Conservation (phyloP, 1,284 basidiomycete species). For the Blastosporella zonata region DNA sequence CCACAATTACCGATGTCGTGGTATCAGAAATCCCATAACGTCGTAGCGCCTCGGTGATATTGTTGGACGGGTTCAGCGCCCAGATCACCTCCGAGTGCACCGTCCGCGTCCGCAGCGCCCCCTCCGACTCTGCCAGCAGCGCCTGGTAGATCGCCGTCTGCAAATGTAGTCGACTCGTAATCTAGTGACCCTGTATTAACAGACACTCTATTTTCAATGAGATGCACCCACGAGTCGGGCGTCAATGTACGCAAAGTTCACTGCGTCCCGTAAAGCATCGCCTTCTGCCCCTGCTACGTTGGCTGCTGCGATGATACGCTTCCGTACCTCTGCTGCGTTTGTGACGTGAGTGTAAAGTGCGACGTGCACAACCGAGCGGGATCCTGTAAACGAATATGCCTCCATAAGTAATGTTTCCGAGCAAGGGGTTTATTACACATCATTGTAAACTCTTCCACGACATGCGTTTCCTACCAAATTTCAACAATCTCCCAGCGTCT, state of each 20-base stretch:
- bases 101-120: slow-evolving; percentile 67
- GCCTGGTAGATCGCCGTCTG: slow-evolving; percentile 82
- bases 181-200: slow-evolving; percentile 37
- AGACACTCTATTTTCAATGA: not conserved
- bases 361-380: slow-evolving; percentile 50
- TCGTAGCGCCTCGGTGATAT: slow-evolving; percentile 84
- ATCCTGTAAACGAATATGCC: slow-evolving; percentile 41
- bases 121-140: slow-evolving; percentile 62
- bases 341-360: slow-evolving; percentile 67
- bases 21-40: slow-evolving; percentile 78
- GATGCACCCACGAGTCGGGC: slow-evolving; percentile 53
- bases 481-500: slow-evolving; percentile 18
- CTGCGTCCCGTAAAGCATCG: slow-evolving; percentile 62
- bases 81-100: slow-evolving; percentile 87
- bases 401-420: slow-evolving; percentile 42
- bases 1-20: slow-evolving; percentile 61
- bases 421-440: not conserved
- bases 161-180: slow-evolving; percentile 73
- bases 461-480: slow-evolving; percentile 14
- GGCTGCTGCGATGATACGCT: slow-evolving; percentile 69
- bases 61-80: slow-evolving; percentile 80
- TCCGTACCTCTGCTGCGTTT: slow-evolving; percentile 61
- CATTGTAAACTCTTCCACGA: slow-evolving; percentile 12
- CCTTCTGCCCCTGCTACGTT: slow-evolving; percentile 57
- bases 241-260: slow-evolving; percentile 90